Percentiles rank a stretch among this genome's conserved stretches.
Evolutionary conservation across 208 protist species (phyloP).

Genomic region (Wallacemonas sp.): DNA sequence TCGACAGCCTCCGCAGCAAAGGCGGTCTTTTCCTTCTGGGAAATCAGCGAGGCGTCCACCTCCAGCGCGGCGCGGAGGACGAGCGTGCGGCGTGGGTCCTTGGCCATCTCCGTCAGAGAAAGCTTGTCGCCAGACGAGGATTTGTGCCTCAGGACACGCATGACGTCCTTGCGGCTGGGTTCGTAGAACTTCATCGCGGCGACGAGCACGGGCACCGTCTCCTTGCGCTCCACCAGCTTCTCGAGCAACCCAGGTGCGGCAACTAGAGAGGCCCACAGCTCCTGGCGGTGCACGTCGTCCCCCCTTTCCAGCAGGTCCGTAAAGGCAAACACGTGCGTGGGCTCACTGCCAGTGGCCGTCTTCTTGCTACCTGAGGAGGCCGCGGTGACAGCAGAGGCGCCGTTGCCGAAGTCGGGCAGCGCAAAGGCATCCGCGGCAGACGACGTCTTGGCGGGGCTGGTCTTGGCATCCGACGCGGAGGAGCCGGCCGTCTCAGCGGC

Average conservation of each 20-base stretch:
- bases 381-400: background rate
- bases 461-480: background rate
- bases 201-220: conserved; percentile 30
- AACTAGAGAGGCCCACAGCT: conserved; percentile 52
- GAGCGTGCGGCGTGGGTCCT: conserved; percentile 66
- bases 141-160: too few relatives aligned
- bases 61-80: conserved; percentile 79
- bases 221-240: conserved; percentile 37
- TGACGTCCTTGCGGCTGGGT: conserved; percentile 23
- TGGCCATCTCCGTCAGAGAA: conserved; percentile 42
- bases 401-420: conserved; percentile 71
- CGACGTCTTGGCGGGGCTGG: background rate
- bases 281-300: conserved; percentile 63
- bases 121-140: background rate
- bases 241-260: conserved; percentile 30
- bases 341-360: background rate
- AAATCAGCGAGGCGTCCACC: conserved; percentile 30
- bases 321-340: conserved; percentile 59
- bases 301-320: conserved; percentile 67
- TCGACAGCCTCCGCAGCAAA: conserved; percentile 28
- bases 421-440: conserved; percentile 38
- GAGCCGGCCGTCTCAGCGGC: background rate
- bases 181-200: conserved; percentile 39
- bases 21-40: conserved; percentile 19
- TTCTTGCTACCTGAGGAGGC: background rate